Evolutionary conservation across 768 basidiomycete genomes (phyloP).

Genomic region (Termitomyces sp.): DNA sequence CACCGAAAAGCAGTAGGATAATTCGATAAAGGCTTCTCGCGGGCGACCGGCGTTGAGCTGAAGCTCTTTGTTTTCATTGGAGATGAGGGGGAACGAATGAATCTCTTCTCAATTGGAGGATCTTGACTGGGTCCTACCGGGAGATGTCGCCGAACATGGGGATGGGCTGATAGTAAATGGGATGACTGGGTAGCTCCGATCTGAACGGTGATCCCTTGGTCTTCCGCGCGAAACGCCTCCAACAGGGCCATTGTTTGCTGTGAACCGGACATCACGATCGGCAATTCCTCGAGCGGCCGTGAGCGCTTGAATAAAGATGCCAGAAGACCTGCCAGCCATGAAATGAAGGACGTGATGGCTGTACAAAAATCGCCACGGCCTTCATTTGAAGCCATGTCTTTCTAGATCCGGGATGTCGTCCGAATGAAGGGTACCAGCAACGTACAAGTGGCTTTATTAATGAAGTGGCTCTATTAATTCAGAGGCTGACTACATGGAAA

Average conservation of each 20-base stretch:
- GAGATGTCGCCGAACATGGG: neutral
- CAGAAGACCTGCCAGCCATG: constrained; percentile 6
- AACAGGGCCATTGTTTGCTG: constrained; percentile 10
- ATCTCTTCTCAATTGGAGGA: neutral
- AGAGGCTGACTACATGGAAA: constrained; percentile 5
- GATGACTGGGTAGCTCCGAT: neutral
- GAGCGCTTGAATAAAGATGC: neutral
- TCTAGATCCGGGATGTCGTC: constrained; percentile 1
- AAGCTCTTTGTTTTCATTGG: neutral
- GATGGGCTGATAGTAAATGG: neutral
- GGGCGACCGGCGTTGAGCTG: neutral
- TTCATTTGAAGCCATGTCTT: constrained; percentile 5
- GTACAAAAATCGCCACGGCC: neutral
- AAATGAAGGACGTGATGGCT: constrained; percentile 10
- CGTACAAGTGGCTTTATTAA: neutral
- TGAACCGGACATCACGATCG: constrained; percentile 5
- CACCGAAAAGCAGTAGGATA: constrained; percentile 6
- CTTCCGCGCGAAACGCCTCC: constrained; percentile 1
- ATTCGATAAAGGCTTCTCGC: constrained; percentile 2
- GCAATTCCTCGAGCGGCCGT: constrained; percentile 7
- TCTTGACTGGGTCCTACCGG: neutral
- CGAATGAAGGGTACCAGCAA: neutral
- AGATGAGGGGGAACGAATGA: neutral
- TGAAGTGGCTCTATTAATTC: too few relatives aligned
- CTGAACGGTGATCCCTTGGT: neutral